These are phyloP conservation scores for Meira nashicola DNA, from an alignment of 1,284 basidiomycete species.

Conservation along the genomic window DNA sequence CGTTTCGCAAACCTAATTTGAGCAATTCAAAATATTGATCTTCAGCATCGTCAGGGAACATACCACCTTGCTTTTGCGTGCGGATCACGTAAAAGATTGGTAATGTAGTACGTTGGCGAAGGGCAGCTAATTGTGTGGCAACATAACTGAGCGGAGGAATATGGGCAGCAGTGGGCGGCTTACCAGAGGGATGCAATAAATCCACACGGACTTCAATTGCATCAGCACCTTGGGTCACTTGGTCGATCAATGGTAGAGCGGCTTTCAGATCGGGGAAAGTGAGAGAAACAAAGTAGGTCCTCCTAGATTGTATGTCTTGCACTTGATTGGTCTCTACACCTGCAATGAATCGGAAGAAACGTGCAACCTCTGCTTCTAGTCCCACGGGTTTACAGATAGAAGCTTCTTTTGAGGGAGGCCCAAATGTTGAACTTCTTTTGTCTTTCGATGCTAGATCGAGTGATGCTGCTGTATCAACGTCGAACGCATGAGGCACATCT, in stretches of 20 bases:
- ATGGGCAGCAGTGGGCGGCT: conserved; percentile 56
- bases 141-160: conserved; percentile 73
- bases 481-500: conserved; percentile 21
- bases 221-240: conserved; percentile 77
- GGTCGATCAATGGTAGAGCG: conserved; percentile 67
- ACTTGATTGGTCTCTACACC: conserved; percentile 67
- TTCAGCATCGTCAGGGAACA: conserved; percentile 74
- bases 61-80: conserved; percentile 81
- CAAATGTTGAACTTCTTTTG: conserved; percentile 4
- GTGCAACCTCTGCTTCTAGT: conserved; percentile 55
- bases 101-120: conserved; percentile 72
- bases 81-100: conserved; percentile 91
- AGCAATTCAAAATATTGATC: conserved; percentile 75
- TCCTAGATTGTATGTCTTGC: conserved; percentile 56
- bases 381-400: conserved; percentile 46
- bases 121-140: conserved; percentile 70
- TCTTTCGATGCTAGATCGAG: neutral
- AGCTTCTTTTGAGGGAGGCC: conserved; percentile 23
- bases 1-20: conserved; percentile 72
- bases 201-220: conserved; percentile 91
- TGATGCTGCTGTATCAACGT: conserved; percentile 4
- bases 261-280: conserved; percentile 82
- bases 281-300: conserved; percentile 84
- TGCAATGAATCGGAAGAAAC: conserved; percentile 84
- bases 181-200: conserved; percentile 64